Evolutionary conservation across 805 yeast genomes (phyloP).

Genomic region (Metschnikowia colocasiae): DNA sequence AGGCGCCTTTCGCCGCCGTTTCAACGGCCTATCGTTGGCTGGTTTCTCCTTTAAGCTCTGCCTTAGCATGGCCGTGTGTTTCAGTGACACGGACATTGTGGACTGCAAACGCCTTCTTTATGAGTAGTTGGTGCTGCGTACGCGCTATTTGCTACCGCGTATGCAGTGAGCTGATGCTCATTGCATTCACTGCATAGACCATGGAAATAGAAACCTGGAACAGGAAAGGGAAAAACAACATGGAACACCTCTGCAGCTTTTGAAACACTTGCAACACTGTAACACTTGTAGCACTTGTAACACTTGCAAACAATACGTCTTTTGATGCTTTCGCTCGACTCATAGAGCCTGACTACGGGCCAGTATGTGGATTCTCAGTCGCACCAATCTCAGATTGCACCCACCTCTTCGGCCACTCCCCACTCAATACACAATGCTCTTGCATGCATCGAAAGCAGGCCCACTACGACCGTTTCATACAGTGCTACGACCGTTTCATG

Average conservation of each 20-base stretch:
- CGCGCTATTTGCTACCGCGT: slow-evolving; percentile 1
- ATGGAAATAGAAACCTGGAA: too few relatives aligned
- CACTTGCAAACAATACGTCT: too few relatives aligned
- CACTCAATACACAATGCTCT: background rate
- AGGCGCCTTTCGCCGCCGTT: slow-evolving; percentile 8
- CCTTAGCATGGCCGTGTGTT: slow-evolving; percentile 15
- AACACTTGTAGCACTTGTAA: too few relatives aligned
- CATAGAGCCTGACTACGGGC: too few relatives aligned
- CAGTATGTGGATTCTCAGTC: background rate
- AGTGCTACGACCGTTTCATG: background rate
- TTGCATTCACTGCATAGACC: too few relatives aligned
- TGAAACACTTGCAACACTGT: too few relatives aligned
- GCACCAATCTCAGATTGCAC: background rate
- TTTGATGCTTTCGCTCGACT: too few relatives aligned
- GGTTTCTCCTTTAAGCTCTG: slow-evolving; percentile 8
- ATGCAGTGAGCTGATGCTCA: slow-evolving; percentile 1
- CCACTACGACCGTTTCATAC: background rate
- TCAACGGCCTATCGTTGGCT: slow-evolving; percentile 3
- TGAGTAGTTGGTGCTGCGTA: background rate
- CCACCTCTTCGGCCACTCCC: background rate
- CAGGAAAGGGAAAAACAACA: too few relatives aligned
- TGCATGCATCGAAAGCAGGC: background rate
- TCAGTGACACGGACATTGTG: slow-evolving; percentile 11
- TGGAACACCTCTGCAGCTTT: too few relatives aligned
- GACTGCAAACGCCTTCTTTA: background rate